Conservation (phyloP, 495 filamentous ascomycete species). For the Aspergillus biplanus region DNA sequence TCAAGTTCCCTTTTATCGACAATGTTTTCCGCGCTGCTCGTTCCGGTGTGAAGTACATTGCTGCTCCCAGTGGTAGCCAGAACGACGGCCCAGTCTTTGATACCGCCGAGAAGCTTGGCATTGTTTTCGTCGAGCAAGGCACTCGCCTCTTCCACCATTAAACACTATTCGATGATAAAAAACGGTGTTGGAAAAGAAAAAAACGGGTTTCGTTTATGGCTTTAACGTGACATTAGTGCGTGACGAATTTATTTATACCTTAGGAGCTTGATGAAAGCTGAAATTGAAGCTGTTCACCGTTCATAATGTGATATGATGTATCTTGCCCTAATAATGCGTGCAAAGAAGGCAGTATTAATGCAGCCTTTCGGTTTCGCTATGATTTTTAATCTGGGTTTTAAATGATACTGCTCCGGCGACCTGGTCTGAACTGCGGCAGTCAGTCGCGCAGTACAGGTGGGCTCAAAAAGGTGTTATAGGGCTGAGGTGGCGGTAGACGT, state of each 20-base stretch:
- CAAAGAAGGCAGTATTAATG: not conserved
- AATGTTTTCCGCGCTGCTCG: slow-evolving; percentile 89
- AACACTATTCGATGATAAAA: not conserved
- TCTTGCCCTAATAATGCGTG: not conserved
- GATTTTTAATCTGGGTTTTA: not conserved
- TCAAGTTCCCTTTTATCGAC: slow-evolving; percentile 94
- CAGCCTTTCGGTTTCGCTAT: not conserved
- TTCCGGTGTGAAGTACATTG: slow-evolving; percentile 93
- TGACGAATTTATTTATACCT: slow-evolving; percentile 24
- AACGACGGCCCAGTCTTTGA: slow-evolving; percentile 88
- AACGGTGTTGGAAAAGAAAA: not conserved
- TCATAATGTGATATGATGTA: slow-evolving; percentile 4
- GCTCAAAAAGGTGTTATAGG: no score
- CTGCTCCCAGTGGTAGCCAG: slow-evolving; percentile 90
- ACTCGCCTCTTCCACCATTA: slow-evolving; percentile 90
- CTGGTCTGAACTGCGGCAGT: no score
- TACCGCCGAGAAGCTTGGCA: slow-evolving; percentile 90
- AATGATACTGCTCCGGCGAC: no score
- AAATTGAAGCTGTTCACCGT: slow-evolving; percentile 14
- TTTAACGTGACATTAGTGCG: slow-evolving; percentile 14
- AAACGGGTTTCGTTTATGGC: slow-evolving; percentile 9
- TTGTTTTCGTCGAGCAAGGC: slow-evolving; percentile 88
- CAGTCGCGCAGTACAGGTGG: no score
- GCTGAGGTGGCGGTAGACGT: no score
- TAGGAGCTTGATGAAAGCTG: slow-evolving; percentile 12